Evolutionary conservation across 2,329 filamentous ascomycete genomes (phyloP), one percentile per base, ranked within the genome.

Genomic region (Mollisia scopiformis): DNA sequence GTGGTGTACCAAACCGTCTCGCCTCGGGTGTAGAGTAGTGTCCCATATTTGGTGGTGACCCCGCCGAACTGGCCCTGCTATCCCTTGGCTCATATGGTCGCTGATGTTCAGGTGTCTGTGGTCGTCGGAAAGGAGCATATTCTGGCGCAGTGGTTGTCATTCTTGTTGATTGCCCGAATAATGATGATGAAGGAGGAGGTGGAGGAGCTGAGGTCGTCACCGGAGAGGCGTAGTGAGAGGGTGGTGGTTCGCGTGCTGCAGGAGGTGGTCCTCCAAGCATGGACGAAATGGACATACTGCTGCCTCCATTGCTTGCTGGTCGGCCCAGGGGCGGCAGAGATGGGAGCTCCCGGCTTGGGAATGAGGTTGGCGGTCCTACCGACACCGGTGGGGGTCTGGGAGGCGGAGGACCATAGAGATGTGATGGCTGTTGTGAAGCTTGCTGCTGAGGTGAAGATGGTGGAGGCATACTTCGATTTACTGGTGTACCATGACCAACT

Each of bases 221-320:
- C 41, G 77, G 75, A 57, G 81, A 80, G 62, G 79, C 78, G 66
- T 81, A 78, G 61, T 84, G 79, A 53, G 79, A 75, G 55, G 74
- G 74, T 55, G 75, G 73, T 64, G 79, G 79, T 74, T 81, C 80
- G 72, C 75, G 74, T 41, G 75, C 68, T 58, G 76, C 77, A 53
- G 81, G 75, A 50, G 80, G 69, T 67, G 83, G 81, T 13, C 78
- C 79, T 61, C 87, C 88, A 62, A 91, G 82, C 75, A 91, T 84
- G 47, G 88, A 88, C n/a, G 87, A 89, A 74, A 91, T 90, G 50
- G 88, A 89, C 88, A 91, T 90, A 75, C 85, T 87, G 70, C 84
- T 84, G 55, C 82, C 83, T 13, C 66, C 66, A 35, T 62, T 69
- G 59, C 66, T 71, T 13, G 66, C 58, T 1, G 84, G 82, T 61